A percentile compares a stretch with the other conserved stretches of the same genome.
Evolutionary conservation across 495 filamentous ascomycete species (phyloP).

Genomic region (Cenococcum geophilum): DNA sequence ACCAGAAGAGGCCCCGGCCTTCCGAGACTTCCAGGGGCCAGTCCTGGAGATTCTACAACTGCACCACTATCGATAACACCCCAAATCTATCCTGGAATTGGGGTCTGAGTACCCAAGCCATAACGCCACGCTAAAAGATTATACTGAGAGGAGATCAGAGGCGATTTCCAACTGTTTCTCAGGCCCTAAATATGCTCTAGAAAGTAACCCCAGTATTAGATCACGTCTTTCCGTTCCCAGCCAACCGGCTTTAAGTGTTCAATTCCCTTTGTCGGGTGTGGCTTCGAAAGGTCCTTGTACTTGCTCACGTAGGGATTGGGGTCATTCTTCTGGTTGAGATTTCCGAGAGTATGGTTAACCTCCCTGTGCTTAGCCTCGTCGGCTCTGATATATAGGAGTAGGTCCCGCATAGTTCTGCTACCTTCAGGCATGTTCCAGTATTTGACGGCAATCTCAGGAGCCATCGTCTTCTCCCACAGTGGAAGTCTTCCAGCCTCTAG

Average conservation of each 20-base stretch:
- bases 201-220: conserved; percentile 32
- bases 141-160: neutral
- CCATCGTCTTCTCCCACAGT: conserved; percentile 69
- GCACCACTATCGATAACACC: neutral
- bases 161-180: no score
- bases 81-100: neutral
- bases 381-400: conserved; percentile 81
- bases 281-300: conserved; percentile 58
- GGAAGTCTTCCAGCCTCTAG: conserved; percentile 78
- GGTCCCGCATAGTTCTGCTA: conserved; percentile 72
- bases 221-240: conserved; percentile 79
- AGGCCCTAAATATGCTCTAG: no score
- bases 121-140: neutral
- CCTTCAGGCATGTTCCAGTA: conserved; percentile 95
- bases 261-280: conserved; percentile 66
- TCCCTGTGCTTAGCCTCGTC: conserved; percentile 97
- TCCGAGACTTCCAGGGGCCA: neutral
- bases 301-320: conserved; percentile 82
- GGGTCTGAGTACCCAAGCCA: neutral
- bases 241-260: conserved; percentile 61
- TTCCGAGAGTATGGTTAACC: conserved; percentile 91
- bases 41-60: neutral
- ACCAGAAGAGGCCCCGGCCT: neutral
- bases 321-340: conserved; percentile 72
- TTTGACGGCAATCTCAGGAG: conserved; percentile 78